phyloP scores from a whole-genome alignment of 2,329 filamentous ascomycete genomes.

The Sarocladium brachiariae region DNA sequence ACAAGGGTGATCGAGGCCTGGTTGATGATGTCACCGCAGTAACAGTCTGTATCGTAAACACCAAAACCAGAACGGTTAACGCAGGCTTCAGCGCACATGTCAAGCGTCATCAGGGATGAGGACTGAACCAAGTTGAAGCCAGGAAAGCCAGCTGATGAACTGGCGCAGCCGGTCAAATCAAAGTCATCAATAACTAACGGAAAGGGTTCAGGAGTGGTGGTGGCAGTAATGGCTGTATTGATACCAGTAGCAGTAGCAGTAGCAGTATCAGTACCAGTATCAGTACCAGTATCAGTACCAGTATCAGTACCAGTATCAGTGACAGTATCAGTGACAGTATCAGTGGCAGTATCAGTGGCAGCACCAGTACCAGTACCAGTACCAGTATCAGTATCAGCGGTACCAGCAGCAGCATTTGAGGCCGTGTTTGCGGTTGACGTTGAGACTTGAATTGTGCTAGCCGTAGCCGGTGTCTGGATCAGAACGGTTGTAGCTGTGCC shows the following conservation, averaged over 20 bases:
- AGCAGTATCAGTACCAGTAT: too few relatives aligned
- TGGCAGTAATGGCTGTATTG: neutral
- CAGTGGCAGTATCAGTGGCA: too few relatives aligned
- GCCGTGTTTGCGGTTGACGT: too few relatives aligned
- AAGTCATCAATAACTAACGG: neutral
- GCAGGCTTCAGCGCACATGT: neutral
- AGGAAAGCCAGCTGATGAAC: neutral
- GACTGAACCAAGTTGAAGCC: neutral
- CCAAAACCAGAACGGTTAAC: neutral
- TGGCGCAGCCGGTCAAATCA: neutral
- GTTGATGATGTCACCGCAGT: constrained; percentile 17
- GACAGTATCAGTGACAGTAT: too few relatives aligned
- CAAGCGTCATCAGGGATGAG: neutral
- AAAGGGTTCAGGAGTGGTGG: neutral
- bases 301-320: too few relatives aligned
- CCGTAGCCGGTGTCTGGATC: neutral
- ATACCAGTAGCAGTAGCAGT: too few relatives aligned
- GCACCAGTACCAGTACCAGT: too few relatives aligned
- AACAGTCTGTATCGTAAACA: constrained; percentile 15
- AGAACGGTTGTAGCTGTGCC: neutral
- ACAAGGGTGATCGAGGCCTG: constrained; percentile 11
- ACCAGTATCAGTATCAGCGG: neutral
- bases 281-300: too few relatives aligned
- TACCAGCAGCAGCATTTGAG: too few relatives aligned
- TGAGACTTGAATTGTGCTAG: too few relatives aligned